Evolutionary conservation across 139 green algal genomes (phyloP).

Genomic region (Axilococcus clingmanii): DNA sequence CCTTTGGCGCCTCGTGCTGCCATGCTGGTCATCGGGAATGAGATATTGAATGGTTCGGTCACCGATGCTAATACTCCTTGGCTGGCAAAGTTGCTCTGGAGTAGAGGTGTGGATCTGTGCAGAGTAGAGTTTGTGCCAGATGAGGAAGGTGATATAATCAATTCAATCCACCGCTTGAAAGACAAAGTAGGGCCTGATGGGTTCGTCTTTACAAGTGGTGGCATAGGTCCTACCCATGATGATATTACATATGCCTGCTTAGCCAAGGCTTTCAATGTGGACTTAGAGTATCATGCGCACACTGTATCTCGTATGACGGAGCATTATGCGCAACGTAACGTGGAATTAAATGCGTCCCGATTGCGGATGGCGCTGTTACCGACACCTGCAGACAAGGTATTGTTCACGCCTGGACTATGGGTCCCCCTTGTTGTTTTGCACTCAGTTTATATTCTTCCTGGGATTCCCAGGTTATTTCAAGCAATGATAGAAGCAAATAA

Average conservation of each 20-base stretch:
- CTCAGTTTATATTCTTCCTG: conserved; percentile 53
- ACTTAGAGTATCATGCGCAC: conserved; percentile 39
- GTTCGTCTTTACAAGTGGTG: conserved; percentile 67
- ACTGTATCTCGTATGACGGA: conserved; percentile 53
- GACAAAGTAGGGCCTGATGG: conserved; percentile 43
- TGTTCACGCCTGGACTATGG: conserved; percentile 34
- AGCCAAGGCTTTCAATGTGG: conserved; percentile 36
- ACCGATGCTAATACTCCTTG: conserved; percentile 63
- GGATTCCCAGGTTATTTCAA: conserved; percentile 67
- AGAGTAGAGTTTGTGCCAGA: conserved; percentile 57
- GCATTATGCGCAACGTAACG: conserved; percentile 44
- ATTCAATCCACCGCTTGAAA: conserved; percentile 32
- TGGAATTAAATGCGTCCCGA: conserved; percentile 68
- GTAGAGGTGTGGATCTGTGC: conserved; percentile 57
- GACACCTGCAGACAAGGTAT: conserved; percentile 25
- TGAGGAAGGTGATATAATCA: conserved; percentile 42
- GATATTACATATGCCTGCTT: conserved; percentile 77
- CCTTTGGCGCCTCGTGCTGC: no score
- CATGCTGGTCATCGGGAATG: conserved; percentile 54
- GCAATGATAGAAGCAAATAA: conserved; percentile 46
- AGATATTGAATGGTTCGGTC: conserved; percentile 70
- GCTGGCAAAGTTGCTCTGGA: conserved; percentile 62
- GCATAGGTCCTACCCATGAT: conserved; percentile 82
- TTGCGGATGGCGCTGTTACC: conserved; percentile 55
- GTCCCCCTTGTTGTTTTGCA: conserved; percentile 49